These are phyloP conservation scores for Nevesoporus exiguus DNA, from an alignment of 768 basidiomycete species.

Conservation along the genomic window DNA sequence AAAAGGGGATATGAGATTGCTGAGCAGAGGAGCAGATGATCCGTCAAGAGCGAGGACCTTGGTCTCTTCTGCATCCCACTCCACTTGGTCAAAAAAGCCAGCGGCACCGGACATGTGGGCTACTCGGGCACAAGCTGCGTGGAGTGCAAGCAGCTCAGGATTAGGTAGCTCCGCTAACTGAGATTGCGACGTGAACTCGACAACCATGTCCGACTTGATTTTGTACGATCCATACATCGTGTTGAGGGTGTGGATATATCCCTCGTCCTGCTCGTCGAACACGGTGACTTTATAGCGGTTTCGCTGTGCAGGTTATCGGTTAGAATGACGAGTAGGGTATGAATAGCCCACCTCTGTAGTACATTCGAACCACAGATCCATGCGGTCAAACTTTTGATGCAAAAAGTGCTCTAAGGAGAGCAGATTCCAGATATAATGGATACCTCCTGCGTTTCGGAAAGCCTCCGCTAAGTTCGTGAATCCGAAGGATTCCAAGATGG, in stretches of 20 bases:
- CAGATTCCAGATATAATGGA: background rate
- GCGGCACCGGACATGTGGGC: background rate
- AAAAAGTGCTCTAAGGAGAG: background rate
- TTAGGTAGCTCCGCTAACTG: background rate
- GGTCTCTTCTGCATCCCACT: background rate
- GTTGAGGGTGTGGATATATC: background rate
- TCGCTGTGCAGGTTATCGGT: background rate
- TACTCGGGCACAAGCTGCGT: background rate
- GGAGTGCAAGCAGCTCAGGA: background rate
- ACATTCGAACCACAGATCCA: background rate
- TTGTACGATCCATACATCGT: no score
- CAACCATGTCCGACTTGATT: no score
- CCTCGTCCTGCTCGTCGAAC: background rate
- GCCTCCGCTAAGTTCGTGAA: background rate
- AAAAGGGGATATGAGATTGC: background rate
- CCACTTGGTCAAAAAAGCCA: background rate
- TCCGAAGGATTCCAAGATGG: background rate
- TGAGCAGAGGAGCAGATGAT: background rate
- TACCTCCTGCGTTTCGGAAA: background rate
- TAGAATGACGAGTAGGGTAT: background rate
- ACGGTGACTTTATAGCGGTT: background rate
- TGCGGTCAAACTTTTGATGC: fast-evolving
- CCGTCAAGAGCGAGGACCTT: background rate
- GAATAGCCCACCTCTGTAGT: background rate
- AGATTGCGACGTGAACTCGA: background rate